Base-by-base conservation (phyloP, 202 grass and related monocot genomes). In the Setaria italica region DNA sequence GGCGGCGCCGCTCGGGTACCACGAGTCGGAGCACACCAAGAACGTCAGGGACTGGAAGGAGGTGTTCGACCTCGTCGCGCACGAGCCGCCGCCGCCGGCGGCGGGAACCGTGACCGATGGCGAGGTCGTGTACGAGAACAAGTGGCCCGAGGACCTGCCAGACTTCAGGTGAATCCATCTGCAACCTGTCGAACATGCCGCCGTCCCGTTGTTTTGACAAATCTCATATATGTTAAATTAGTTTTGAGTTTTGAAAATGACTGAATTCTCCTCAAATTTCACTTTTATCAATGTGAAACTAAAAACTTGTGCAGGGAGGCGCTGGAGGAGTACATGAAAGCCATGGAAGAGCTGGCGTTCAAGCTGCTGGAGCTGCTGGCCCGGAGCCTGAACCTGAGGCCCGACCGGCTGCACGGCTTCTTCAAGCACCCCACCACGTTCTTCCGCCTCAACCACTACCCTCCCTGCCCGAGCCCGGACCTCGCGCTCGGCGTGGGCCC, bases 41-140 rank as follows among this genome's bases (percentile, higher is more conserved):
- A 93, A 92, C 75, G 89, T 97, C 9, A 71, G 91, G 77, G 92
- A 93, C 76, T 97, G 92, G 89, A 97, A 93, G 88, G 92, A 97
- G 92, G 92, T 97, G 73, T 92, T 90, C 77, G 95, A 97, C 84
- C 32, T 95, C 21, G 69, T 92, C 29, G 30, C 90, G 3, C 42
- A 13, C 20, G 77, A 93, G 35, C 77, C 84, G 2, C 39, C 75
- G 79, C 57, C 20, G 21, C 62, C 75, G 1, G 30, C 46, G 0
- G 55, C 5, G 39, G 39, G 35, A 37, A 4, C 17, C 6, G 51
- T 7, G 29, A 9, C 53, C 54, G 88, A 68, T 11, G 85, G 75
- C 11, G 80, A 77, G 76, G 68, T 91, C 7, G 77, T 86, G 69
- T 79, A 89, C 33, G 14, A 62, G 56, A 97, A 95, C 90, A 92